phyloP scores from a whole-genome alignment of 2,329 filamentous ascomycete species.

The Corniculantispora saksenae region DNA sequence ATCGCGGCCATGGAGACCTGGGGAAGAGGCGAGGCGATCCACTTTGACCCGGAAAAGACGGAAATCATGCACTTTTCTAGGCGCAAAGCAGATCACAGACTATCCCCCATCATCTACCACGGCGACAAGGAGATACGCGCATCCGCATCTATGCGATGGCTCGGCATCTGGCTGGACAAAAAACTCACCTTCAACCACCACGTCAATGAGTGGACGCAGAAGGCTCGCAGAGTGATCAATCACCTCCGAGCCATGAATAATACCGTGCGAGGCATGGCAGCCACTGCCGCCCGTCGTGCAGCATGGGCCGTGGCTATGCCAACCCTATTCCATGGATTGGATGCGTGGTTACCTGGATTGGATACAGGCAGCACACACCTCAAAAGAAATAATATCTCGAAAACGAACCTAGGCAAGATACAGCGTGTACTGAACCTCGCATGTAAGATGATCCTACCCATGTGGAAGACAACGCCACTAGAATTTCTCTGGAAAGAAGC shows the following conservation, averaged over 20 bases:
- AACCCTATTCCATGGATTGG: slow-evolving; percentile 4
- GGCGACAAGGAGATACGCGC: slow-evolving; percentile 10
- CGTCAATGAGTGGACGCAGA: background rate
- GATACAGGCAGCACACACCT: background rate
- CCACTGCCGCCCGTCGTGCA: no score
- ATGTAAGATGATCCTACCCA: background rate
- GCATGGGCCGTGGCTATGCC: slow-evolving; percentile 2
- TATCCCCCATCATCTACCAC: slow-evolving; percentile 11
- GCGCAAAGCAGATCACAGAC: background rate
- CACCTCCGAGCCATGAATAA: no score
- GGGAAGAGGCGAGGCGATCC: no score
- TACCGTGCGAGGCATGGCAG: no score
- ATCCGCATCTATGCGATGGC: background rate
- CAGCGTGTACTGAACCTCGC: slow-evolving; percentile 4
- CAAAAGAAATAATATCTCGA: slow-evolving; percentile 8
- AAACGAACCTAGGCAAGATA: slow-evolving; percentile 8
- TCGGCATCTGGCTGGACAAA: slow-evolving; percentile 12
- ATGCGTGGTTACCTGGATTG: slow-evolving; percentile 2
- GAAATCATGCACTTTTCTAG: no score
- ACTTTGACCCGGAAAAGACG: no score
- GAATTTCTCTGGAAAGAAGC: no score
- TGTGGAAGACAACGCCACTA: no score
- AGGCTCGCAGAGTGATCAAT: no score
- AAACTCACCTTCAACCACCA: slow-evolving; percentile 16
- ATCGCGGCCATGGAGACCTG: no score